A percentile compares a stretch with the other conserved stretches of the same genome.
These are phyloP conservation scores for Starmerella floris DNA, from an alignment of 805 yeast species.

Conservation along the genomic window DNA sequence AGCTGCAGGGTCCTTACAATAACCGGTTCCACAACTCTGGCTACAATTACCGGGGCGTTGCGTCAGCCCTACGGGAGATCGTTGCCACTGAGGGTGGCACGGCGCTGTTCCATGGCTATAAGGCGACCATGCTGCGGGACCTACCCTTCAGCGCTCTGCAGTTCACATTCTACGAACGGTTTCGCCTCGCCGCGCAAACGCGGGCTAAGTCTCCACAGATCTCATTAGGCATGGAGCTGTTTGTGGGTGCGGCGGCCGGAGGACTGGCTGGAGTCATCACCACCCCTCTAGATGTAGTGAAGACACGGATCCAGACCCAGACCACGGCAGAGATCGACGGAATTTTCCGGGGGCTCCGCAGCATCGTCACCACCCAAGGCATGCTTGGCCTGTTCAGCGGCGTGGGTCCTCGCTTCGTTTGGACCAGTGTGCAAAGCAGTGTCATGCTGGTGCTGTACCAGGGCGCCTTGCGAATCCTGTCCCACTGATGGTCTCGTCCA, in stretches of 20 bases:
- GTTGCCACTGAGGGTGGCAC: constrained; percentile 54
- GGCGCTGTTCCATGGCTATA: constrained; percentile 80
- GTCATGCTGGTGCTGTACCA: constrained; percentile 87
- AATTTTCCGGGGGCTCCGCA: constrained; percentile 37
- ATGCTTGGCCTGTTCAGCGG: constrained; percentile 73
- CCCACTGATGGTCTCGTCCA: too few relatives aligned
- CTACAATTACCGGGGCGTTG: constrained; percentile 67
- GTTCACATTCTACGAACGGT: constrained; percentile 83
- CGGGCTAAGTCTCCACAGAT: constrained; percentile 19
- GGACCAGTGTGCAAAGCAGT: constrained; percentile 94
- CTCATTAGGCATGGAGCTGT: constrained; percentile 40
- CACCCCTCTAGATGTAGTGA: constrained; percentile 83
- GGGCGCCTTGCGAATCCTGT: constrained; percentile 45
- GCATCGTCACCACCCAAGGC: constrained; percentile 64
- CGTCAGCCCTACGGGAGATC: constrained; percentile 57
- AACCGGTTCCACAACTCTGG: constrained; percentile 70
- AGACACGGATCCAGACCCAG: constrained; percentile 88
- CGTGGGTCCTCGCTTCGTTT: constrained; percentile 88
- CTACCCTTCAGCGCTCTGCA: constrained; percentile 93
- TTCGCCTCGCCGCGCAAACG: constrained; percentile 28
- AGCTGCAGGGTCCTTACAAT: constrained; percentile 77
- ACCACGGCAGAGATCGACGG: constrained; percentile 33
- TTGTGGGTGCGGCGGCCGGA: constrained; percentile 93
- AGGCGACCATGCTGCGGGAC: constrained; percentile 84
- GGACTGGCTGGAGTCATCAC: constrained; percentile 81